These are phyloP conservation scores for Hyaloperonospora brassicae DNA, from an alignment of 352 stramenopile genomes.

Conservation along the genomic window DNA sequence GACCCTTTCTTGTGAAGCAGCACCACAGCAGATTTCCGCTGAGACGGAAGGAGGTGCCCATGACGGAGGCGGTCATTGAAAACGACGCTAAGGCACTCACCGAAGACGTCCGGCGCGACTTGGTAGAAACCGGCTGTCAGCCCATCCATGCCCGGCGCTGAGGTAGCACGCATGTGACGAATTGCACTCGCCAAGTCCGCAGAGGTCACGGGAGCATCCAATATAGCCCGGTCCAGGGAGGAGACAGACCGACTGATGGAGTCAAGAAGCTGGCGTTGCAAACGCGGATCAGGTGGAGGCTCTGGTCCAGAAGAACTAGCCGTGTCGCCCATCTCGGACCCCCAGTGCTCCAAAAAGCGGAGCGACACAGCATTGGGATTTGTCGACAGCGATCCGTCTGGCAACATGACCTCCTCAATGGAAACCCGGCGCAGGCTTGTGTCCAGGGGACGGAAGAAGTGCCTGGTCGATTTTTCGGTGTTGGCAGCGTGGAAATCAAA, in stretches of 20 bases:
- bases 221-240: neutral
- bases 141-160: neutral
- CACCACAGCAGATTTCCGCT: neutral
- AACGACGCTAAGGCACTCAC: neutral
- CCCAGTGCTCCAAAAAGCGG: neutral
- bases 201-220: neutral
- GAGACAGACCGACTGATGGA: neutral
- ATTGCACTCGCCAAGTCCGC: neutral
- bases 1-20: too few species aligned
- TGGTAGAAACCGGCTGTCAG: neutral
- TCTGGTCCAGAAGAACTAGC: neutral
- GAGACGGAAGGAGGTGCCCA: neutral
- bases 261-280: neutral
- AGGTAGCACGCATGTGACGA: neutral
- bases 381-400: neutral
- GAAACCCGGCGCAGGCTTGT: neutral
- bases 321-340: neutral
- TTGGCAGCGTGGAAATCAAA: conserved; percentile 2
- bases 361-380: neutral
- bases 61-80: neutral
- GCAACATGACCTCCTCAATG: neutral
- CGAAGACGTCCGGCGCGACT: neutral
- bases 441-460: conserved; percentile 2
- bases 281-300: neutral
- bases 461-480: neutral